Evolutionary conservation across 2,329 filamentous ascomycete species (phyloP), one percentile per base, ranked within the genome.

Genomic region (Pseudogymnoascus sp.): DNA sequence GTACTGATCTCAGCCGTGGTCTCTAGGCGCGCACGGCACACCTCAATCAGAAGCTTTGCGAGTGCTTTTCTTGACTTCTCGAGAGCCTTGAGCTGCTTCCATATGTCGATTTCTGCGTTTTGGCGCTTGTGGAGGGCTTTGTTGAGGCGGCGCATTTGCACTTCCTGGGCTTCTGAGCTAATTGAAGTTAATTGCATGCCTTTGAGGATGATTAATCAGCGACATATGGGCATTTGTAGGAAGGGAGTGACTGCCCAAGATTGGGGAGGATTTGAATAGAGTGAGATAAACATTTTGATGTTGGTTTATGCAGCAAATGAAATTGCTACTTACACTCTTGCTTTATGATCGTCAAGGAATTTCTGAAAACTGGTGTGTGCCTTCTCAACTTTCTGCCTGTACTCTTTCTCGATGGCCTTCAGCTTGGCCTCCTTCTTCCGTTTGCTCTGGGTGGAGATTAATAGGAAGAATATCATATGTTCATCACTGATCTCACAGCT

Each of bases 391-490:
- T 64, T 65, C 42, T 68, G 67, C 14, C 65, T 62, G 38, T 69
- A 68, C 21, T 71, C 68, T 16, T 47, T 61, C 37, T 71, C 68
- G 31, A 74, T 68, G 21, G 62, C 61, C 24, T 67, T 70, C 6
- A 72, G 68, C 63, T 69, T 70, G n/a, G 65, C 61, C 16, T 72
- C 70, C 29, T 61, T 61, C 35, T 70, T 67, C 3, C 64, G 67
- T 56, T 65, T 71, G 19, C 62, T 63, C 72, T 73, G 44, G 35
- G n/a, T 31, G 31, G 62, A 44, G 19, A 13, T 59, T 33, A 33
- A 35, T 11, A 35, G 42, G 31, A 44, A 47, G 29, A 44, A 50
- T 31, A 62, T 14, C 16, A 62, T 37, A 53, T 62, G 21, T 38
- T n/a, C 8, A 62, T 62, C 31, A 53, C 6, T 53, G 14, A 53